Conservation (phyloP, 495 filamentous ascomycete species). For the Platismatia glauca region DNA sequence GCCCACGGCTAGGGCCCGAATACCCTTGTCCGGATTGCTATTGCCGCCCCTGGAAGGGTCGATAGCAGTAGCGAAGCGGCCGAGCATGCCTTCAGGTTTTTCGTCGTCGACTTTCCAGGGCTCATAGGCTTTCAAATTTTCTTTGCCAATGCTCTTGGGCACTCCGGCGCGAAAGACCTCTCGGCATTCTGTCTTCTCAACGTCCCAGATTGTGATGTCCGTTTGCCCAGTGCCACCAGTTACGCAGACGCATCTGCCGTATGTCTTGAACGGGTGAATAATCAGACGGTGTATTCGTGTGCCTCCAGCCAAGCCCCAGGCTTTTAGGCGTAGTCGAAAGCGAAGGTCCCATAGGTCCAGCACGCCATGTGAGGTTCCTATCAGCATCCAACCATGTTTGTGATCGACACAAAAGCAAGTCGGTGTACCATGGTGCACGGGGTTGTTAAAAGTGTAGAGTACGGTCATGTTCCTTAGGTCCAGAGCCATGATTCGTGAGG, state of each 20-base stretch:
- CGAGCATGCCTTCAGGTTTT: conserved; percentile 77
- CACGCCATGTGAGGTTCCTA: conserved; percentile 89
- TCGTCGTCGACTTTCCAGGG: conserved; percentile 89
- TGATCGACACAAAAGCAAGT: conserved; percentile 86
- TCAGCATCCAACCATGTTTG: conserved; percentile 76
- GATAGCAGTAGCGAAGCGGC: conserved; percentile 69
- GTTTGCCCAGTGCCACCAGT: conserved; percentile 80
- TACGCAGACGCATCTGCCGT: conserved; percentile 68
- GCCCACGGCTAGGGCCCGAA: conserved; percentile 44
- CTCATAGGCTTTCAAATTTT: conserved; percentile 62
- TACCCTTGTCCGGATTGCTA: conserved; percentile 44
- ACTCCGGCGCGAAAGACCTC: conserved; percentile 72
- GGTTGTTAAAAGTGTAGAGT: conserved; percentile 74
- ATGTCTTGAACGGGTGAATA: conserved; percentile 67
- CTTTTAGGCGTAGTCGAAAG: conserved; percentile 77
- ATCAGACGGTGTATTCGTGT: conserved; percentile 71
- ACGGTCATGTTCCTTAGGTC: conserved; percentile 83
- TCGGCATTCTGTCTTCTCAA: conserved; percentile 79
- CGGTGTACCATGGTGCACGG: conserved; percentile 85
- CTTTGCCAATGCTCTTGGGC: conserved; percentile 36
- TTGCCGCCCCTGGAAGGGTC: conserved; percentile 43
- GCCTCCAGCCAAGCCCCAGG: conserved; percentile 79
- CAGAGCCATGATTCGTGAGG: conserved; percentile 68
- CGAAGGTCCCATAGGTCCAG: conserved; percentile 94
- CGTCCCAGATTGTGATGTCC: conserved; percentile 94